These are phyloP conservation scores for Polyplosphaeria fusca DNA, from an alignment of 495 filamentous ascomycete genomes.

Conservation along the genomic window DNA sequence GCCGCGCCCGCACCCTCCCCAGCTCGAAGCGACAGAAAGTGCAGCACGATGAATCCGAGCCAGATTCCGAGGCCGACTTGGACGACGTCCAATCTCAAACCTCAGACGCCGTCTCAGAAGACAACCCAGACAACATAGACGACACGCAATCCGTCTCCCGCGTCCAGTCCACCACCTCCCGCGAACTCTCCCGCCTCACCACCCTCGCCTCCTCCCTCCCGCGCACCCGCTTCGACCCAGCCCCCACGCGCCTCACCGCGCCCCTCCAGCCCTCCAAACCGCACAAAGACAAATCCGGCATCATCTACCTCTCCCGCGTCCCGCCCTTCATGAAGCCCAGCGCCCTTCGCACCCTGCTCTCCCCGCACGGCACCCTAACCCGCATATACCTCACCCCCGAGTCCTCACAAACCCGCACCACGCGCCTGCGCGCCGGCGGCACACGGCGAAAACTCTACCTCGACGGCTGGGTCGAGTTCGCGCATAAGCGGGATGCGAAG, in stretches of 20 bases:
- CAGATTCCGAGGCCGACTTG: constrained; percentile 29
- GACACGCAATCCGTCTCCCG: constrained; percentile 1
- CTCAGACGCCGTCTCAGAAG: constrained; percentile 25
- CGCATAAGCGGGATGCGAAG: constrained; percentile 73
- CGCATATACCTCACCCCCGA: constrained; percentile 87
- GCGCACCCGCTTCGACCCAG: background rate
- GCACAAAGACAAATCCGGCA: constrained; percentile 63
- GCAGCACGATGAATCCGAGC: constrained; percentile 32
- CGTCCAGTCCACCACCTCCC: background rate
- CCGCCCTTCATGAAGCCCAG: constrained; percentile 93
- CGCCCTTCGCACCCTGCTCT: constrained; percentile 72
- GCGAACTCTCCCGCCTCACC: constrained; percentile 1
- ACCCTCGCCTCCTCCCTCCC: constrained; percentile 5
- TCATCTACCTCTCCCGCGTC: constrained; percentile 84
- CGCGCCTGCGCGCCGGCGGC: constrained; percentile 63
- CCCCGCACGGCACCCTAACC: constrained; percentile 73
- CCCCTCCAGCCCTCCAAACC: constrained; percentile 23
- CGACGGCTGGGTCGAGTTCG: constrained; percentile 94
- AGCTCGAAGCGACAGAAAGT: constrained; percentile 66
- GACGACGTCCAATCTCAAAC: too few relatives aligned
- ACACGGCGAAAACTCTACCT: constrained; percentile 86
- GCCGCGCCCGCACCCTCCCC: constrained; percentile 53
- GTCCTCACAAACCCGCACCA: constrained; percentile 57
- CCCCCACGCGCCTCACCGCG: background rate
- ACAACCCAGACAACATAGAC: constrained; percentile 25